Evolutionary conservation across 1,139 yeast species (phyloP), one percentile per base, ranked within the genome.

Genomic region (Zygosaccharomyces sapae): DNA sequence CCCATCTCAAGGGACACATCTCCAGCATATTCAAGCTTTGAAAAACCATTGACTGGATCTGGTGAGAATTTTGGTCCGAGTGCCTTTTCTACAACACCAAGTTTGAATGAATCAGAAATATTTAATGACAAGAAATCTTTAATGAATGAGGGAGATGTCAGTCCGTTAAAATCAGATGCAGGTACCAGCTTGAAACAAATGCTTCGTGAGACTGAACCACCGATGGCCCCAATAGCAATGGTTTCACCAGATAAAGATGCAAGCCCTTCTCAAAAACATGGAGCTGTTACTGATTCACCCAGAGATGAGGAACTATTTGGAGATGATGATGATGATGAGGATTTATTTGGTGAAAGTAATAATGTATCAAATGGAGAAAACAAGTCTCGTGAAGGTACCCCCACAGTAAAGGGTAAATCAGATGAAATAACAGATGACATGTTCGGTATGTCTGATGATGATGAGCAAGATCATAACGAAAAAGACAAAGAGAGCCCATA

Each of bases 381-480:
- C 12, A 51, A 51, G 22, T 38, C 47, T 1, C 46, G 41, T 24
- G 39, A 31, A 7, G 42, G 41, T 19, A 43, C 47, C 5, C 46
- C 45, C 4, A 49, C 41, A 9, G 48, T 40, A 13, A 42, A 41
- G 13, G 45, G 47, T 2, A 50, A 40, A 9, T 51, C 58, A 1
- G 63, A 60, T 46, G 67, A 64, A 40, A 59, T 62, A 12, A 62
- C 67, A 1, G 68, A 62, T 41, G 67, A 63, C 40, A 61, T 60
- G 65, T 63, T 63, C 49, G 67, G 58, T 12, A 54, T 58, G 57
- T 61, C 65, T 4, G 65, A 64, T 35, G 63, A 58, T 33, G 66
- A 63, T 9, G 62, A 58, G n/a, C 54, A 49, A n/a, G 53, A 45
- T 18, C 51, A 47, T 16, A 39, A 33, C 24, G 37, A 44, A 3